Evolutionary conservation across 2,329 filamentous ascomycete genomes (phyloP).

Genomic region (Exophiala bonariae): DNA sequence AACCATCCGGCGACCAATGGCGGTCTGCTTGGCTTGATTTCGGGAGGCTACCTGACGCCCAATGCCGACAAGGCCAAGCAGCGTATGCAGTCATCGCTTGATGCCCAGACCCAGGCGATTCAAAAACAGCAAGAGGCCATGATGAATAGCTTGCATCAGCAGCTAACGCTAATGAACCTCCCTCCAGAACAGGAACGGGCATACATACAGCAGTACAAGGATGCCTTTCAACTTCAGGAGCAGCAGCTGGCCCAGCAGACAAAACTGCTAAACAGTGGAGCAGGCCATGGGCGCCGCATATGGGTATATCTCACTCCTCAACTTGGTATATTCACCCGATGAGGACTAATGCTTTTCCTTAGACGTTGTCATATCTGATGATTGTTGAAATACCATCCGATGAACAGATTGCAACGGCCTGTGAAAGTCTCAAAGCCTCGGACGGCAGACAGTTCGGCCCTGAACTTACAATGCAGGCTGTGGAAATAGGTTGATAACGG

Average conservation of each 20-base stretch:
- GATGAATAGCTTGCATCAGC: slow-evolving; percentile 8
- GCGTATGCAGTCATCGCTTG: slow-evolving; percentile 7
- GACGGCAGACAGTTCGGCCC: background rate
- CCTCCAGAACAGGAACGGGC: slow-evolving; percentile 5
- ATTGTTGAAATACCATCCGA: slow-evolving; percentile 15
- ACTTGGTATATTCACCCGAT: background rate
- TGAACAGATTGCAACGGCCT: slow-evolving; percentile 7
- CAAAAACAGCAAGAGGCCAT: slow-evolving; percentile 9
- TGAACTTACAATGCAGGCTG: no score
- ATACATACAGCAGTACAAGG: slow-evolving; percentile 7
- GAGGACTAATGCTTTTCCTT: background rate
- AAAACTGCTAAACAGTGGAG: slow-evolving; percentile 34
- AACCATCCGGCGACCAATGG: slow-evolving; percentile 52
- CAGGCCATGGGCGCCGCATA: slow-evolving; percentile 4
- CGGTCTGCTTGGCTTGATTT: slow-evolving; percentile 46
- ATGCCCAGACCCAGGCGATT: slow-evolving; percentile 3
- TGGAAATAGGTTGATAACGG: no score
- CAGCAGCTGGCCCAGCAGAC: slow-evolving; percentile 23
- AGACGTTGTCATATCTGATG: slow-evolving; percentile 31
- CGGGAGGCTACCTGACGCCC: slow-evolving; percentile 37
- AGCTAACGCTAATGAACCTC: slow-evolving; percentile 9
- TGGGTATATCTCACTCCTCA: slow-evolving; percentile 1
- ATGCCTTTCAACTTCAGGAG: slow-evolving; percentile 5
- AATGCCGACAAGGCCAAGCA: slow-evolving; percentile 13
- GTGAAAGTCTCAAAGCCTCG: background rate